Evolutionary conservation across 2,329 filamentous ascomycete genomes (phyloP).

Genomic region (Ophiostoma ulmi): DNA sequence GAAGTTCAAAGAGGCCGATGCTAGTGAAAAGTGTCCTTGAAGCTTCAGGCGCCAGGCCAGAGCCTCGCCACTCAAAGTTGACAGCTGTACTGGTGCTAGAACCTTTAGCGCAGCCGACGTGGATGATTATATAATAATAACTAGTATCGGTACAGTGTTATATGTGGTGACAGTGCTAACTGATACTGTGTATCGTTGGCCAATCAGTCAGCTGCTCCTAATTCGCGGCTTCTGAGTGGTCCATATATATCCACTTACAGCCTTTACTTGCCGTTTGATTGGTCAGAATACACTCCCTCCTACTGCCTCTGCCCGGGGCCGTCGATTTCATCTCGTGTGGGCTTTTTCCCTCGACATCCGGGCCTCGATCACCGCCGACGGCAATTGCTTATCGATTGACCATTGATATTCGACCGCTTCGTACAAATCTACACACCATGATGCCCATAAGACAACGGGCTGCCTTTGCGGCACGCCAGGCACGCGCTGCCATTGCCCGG

Average conservation of each 20-base stretch:
- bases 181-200: neutral
- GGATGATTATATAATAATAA: neutral
- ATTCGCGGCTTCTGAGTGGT: slow-evolving; percentile 26
- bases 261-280: neutral
- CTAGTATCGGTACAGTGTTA: neutral
- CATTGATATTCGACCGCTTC: neutral
- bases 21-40: slow-evolving; percentile 5
- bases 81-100: neutral
- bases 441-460: slow-evolving; percentile 37
- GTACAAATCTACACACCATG: slow-evolving; percentile 31
- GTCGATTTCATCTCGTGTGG: slow-evolving; percentile 19
- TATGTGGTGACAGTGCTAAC: neutral
- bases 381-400: neutral
- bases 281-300: neutral
- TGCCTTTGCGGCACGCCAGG: slow-evolving; percentile 37
- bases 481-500: slow-evolving; percentile 28
- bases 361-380: slow-evolving; percentile 14
- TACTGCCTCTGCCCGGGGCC: slow-evolving; percentile 9
- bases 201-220: slow-evolving; percentile 24
- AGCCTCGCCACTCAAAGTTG: slow-evolving; percentile 23
- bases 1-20: neutral
- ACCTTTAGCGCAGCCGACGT: neutral
- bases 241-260: neutral
- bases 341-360: slow-evolving; percentile 22
- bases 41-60: slow-evolving; percentile 8